Evolutionary conservation across 2,329 filamentous ascomycete species (phyloP).

Genomic region (Scytalidium sp.): DNA sequence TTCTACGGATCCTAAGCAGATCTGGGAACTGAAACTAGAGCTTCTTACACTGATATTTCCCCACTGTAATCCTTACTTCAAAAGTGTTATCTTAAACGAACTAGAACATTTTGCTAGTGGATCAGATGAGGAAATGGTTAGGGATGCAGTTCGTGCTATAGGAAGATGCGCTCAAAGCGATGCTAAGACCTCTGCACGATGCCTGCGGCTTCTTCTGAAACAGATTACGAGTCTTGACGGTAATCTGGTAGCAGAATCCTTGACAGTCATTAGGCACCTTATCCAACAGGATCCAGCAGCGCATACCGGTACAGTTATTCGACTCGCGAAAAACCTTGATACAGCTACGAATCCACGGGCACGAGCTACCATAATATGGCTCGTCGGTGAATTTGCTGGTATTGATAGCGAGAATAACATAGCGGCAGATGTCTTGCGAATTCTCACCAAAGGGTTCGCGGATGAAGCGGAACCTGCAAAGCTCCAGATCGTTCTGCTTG

Average conservation of each 20-base stretch:
- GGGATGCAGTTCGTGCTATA: conserved; percentile 88
- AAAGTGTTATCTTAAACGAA: conserved; percentile 86
- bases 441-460: conserved; percentile 80
- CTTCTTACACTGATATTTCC: conserved; percentile 89
- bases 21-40: conserved; percentile 92
- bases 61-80: conserved; percentile 69
- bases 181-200: conserved; percentile 67
- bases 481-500: conserved; percentile 85
- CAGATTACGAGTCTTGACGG: conserved; percentile 89
- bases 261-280: conserved; percentile 92
- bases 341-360: conserved; percentile 84
- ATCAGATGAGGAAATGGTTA: conserved; percentile 72
- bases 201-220: conserved; percentile 75
- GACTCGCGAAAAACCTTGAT: conserved; percentile 87
- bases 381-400: conserved; percentile 91
- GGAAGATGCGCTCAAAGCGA: conserved; percentile 87
- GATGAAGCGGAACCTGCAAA: conserved; percentile 84
- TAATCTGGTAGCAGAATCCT: conserved; percentile 82
- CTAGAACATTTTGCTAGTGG: conserved; percentile 87
- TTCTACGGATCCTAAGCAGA: conserved; percentile 71
- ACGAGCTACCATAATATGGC: conserved; percentile 92
- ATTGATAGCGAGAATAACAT: conserved; percentile 81
- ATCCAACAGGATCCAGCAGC: conserved; percentile 85
- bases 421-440: conserved; percentile 85
- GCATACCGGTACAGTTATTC: conserved; percentile 82